Conservation (phyloP, 2,329 filamentous ascomycete species). For the Scleromitrula shiraiana region DNA sequence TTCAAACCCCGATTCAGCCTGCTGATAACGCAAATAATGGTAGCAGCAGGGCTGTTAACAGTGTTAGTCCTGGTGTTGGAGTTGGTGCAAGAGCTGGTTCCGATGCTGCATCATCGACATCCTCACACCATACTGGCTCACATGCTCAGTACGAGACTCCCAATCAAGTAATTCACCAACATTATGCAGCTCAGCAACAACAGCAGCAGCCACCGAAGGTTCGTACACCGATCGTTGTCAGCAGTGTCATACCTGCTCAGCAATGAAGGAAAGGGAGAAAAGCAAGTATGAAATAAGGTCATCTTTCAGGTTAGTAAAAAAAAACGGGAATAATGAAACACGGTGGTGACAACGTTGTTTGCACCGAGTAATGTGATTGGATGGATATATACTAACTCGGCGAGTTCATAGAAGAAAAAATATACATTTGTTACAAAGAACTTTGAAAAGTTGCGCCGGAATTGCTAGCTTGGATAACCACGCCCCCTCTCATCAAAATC, state of each 20-base stretch:
- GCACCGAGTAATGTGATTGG: neutral
- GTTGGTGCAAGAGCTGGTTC: no score
- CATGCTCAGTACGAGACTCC: no score
- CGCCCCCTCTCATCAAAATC: neutral
- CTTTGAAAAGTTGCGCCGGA: no score
- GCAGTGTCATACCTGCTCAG: constrained; percentile 5
- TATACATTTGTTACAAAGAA: neutral
- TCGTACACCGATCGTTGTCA: constrained; percentile 7
- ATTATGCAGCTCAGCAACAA: neutral
- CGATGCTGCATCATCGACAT: no score
- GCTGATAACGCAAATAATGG: no score
- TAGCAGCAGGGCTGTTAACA: no score
- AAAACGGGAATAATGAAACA: neutral
- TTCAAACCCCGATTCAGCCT: constrained; percentile 1
- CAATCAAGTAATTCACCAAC: neutral
- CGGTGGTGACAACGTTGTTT: no score
- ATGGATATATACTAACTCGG: neutral
- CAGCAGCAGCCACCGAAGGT: neutral
- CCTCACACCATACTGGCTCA: no score
- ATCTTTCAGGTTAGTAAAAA: constrained; percentile 3
- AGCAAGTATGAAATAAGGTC: neutral
- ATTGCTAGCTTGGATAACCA: no score
- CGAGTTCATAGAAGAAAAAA: neutral
- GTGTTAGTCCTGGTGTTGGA: no score
- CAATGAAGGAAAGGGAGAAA: neutral